phyloP scores from a whole-genome alignment of 148 eudicot species.

The Camellia granthamiana region DNA sequence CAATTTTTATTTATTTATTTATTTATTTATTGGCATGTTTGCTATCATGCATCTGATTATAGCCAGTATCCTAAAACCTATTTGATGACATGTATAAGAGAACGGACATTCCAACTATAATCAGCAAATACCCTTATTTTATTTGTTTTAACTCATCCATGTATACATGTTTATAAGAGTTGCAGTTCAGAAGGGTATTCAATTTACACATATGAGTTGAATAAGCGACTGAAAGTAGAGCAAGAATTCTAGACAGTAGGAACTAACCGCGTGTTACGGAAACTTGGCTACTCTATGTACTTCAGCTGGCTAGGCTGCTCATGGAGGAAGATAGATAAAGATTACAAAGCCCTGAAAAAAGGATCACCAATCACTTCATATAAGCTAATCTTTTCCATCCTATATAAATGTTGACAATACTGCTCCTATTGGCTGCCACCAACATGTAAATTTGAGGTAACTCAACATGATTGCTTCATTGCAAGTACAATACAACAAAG shows the following conservation, averaged over 20 bases:
- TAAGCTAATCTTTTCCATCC: neutral
- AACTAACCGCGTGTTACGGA: slow-evolving; percentile 70
- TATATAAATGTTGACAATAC: neutral
- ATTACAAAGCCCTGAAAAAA: slow-evolving; percentile 35
- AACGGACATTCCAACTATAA: neutral
- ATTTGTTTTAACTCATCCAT: neutral
- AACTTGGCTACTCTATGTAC: slow-evolving; percentile 84
- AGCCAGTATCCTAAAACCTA: neutral
- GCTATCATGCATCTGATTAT: neutral
- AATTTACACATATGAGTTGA: neutral
- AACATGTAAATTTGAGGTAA: neutral
- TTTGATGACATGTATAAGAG: neutral
- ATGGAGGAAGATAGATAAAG: slow-evolving; percentile 39
- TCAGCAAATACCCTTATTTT: neutral
- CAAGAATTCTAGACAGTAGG: neutral
- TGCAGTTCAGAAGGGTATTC: neutral
- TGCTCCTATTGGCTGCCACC: neutral
- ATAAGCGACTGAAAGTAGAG: neutral
- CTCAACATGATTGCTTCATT: neutral
- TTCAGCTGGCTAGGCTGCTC: slow-evolving; percentile 65
- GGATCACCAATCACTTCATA: neutral
- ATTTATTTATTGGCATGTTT: too few species aligned
- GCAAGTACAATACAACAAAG: slow-evolving; percentile 25
- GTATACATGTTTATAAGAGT: neutral
- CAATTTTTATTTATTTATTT: neutral